Conservation (phyloP, 768 basidiomycete species). For the Dentipellis sp. region DNA sequence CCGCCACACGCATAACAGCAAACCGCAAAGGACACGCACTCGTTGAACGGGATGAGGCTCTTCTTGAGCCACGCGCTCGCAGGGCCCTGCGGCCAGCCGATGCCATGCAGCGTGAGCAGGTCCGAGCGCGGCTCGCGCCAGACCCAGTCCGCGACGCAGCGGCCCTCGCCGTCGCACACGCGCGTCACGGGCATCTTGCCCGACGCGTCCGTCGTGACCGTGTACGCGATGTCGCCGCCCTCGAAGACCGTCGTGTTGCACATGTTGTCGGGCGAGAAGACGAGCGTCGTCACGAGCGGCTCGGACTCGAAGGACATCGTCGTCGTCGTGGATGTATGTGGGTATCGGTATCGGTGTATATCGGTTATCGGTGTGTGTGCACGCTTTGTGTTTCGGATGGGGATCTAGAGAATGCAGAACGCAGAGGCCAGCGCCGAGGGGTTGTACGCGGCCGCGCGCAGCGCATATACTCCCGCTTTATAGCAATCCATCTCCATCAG, state of each 20-base stretch:
- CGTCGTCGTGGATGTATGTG: not conserved
- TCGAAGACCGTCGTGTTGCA: conserved; percentile 14
- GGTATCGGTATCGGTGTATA: not conserved
- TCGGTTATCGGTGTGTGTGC: too few species aligned
- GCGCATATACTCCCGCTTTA: too few species aligned
- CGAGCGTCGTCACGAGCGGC: not conserved
- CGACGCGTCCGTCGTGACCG: conserved; percentile 10
- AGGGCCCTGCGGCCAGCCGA: not conserved
- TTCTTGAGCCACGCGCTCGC: conserved; percentile 15
- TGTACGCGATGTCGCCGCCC: conserved; percentile 3
- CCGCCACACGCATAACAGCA: not conserved
- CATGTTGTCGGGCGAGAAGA: conserved; percentile 13
- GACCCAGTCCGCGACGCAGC: conserved; percentile 12
- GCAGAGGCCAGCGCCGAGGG: too few species aligned
- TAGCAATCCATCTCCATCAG: too few species aligned
- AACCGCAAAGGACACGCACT: not conserved
- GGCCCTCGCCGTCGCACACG: conserved; percentile 6
- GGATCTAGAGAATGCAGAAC: too few species aligned
- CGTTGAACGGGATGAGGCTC: conserved; percentile 11
- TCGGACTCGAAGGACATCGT: not conserved
- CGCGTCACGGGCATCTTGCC: conserved; percentile 6
- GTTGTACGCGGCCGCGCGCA: too few species aligned
- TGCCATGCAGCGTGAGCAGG: conserved; percentile 9
- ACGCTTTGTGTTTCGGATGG: too few species aligned
- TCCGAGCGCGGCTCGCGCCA: conserved; percentile 14